Conservation (phyloP, 768 basidiomycete species). For the Tricholoma sp. region DNA sequence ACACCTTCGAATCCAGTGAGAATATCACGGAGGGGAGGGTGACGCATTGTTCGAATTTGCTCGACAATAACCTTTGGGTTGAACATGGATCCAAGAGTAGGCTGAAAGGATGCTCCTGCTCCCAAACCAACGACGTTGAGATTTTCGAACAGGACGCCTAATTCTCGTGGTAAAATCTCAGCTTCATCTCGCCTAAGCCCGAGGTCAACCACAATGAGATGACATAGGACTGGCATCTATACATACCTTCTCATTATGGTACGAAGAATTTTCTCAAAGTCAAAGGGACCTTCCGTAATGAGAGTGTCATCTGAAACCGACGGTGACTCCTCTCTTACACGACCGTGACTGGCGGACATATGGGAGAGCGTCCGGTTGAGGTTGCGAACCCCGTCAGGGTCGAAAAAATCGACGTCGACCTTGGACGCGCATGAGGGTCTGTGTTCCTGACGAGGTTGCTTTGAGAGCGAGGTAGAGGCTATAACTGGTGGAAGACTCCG, state of each 20-base stretch:
- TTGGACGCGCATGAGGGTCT: constrained; percentile 3
- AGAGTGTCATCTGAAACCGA: constrained; percentile 19
- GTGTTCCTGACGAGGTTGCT: background rate
- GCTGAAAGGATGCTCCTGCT: constrained; percentile 46
- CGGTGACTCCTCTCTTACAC: background rate
- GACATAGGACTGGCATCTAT: too few relatives aligned
- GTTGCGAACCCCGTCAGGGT: constrained; percentile 10
- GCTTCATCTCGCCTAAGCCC: constrained; percentile 14
- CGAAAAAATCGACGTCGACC: constrained; percentile 1
- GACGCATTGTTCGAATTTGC: constrained; percentile 40
- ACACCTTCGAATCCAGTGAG: constrained; percentile 60
- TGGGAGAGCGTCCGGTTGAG: constrained; percentile 1
- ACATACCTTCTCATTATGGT: constrained; percentile 27
- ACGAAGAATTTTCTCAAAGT: constrained; percentile 32
- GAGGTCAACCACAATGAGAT: background rate
- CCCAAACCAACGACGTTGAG: constrained; percentile 59
- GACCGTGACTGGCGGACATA: background rate
- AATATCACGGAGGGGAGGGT: constrained; percentile 62
- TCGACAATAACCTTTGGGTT: constrained; percentile 44
- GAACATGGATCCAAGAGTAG: constrained; percentile 59
- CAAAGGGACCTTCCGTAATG: constrained; percentile 22
- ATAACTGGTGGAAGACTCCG: background rate
- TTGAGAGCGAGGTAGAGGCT: constrained; percentile 2
- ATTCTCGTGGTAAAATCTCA: constrained; percentile 31
- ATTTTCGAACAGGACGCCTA: constrained; percentile 57